Percentiles rank a stretch among this genome's conserved stretches.
phyloP scores from a whole-genome alignment of 805 yeast species.

The Metschnikowia cubensis region DNA sequence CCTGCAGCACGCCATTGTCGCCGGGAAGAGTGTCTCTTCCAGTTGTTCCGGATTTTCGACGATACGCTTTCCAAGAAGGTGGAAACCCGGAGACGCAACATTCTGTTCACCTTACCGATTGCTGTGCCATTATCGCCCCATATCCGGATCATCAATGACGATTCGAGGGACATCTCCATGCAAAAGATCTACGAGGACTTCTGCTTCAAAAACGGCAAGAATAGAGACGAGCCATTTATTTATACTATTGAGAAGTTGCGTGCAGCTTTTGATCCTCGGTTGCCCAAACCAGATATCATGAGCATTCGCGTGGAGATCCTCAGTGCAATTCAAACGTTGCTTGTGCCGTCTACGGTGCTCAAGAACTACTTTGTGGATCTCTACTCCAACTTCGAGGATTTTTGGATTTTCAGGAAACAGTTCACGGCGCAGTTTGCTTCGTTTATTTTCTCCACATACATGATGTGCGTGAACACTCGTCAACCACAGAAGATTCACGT shows the following conservation, averaged over 20 bases:
- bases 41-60: conserved; percentile 83
- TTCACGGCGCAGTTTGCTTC: conserved; percentile 94
- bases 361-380: conserved; percentile 69
- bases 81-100: conserved; percentile 81
- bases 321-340: conserved; percentile 80
- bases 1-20: conserved; percentile 98
- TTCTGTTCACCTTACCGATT: conserved; percentile 80
- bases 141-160: conserved; percentile 84
- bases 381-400: conserved; percentile 81
- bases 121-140: conserved; percentile 95
- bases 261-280: conserved; percentile 88
- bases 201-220: conserved; percentile 68
- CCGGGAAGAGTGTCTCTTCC: conserved; percentile 92
- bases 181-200: conserved; percentile 83
- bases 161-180: conserved; percentile 67
- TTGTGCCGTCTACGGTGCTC: conserved; percentile 82
- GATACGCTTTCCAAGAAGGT: conserved; percentile 75
- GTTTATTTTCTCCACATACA: conserved; percentile 84
- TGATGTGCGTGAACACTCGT: conserved; percentile 90
- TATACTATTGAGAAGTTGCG: conserved; percentile 80
- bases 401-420: conserved; percentile 95
- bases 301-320: conserved; percentile 88
- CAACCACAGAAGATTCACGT: conserved; percentile 92
- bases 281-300: conserved; percentile 88
- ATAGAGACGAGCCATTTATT: conserved; percentile 86